Evolutionary conservation across 2,329 filamentous ascomycete species (phyloP), one percentile per base, ranked within the genome.

Genomic region (Periglandula ipomoeae): DNA sequence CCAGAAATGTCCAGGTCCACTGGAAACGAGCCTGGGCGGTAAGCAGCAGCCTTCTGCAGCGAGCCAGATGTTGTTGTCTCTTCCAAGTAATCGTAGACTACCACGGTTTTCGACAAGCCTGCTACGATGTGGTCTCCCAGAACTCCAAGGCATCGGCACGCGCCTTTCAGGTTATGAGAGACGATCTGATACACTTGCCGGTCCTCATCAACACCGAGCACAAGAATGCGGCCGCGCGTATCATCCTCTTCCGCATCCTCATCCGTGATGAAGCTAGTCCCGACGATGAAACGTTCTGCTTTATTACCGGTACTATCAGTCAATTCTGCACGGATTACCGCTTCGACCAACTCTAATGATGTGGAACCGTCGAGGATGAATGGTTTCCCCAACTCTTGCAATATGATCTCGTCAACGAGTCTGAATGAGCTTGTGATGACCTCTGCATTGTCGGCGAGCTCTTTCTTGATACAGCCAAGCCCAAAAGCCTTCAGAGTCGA

Each of bases 321-420:
- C 11, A 96, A 73, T 56, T 88, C 79, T 5, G 87, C 84, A 30
- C 87, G 80, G 50, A 94, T 82, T 7, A 95, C 83, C 53, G 85
- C 83, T 65, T 97, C 93, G 3, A 96, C 80, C 41, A 97, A 70
- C 66, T 98, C 93, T 2, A 71, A 57, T 2, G 68, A 65, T 2
- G 66, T 63, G 0, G 67, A 68, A 7, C 61, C 62, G 10, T 74
- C 68, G 13, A 97, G 68, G 6, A 76, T 63, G 53, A 87, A 84
- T 0, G 82, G 79, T 56, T 85, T 67, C 1, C 81, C 88, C 1
- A 96, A 73, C 46, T 85, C 78, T 52, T 86, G 81, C 65, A 97
- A 95, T 17, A 88, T 72, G 30, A 96, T 81, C 60, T 97, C 93
- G 58, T 98, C 91, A 1, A 94, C 89, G 1, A 98, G 77, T 58